phyloP scores from a whole-genome alignment of 1,284 basidiomycete species.

The Takashimella tepidaria region DNA sequence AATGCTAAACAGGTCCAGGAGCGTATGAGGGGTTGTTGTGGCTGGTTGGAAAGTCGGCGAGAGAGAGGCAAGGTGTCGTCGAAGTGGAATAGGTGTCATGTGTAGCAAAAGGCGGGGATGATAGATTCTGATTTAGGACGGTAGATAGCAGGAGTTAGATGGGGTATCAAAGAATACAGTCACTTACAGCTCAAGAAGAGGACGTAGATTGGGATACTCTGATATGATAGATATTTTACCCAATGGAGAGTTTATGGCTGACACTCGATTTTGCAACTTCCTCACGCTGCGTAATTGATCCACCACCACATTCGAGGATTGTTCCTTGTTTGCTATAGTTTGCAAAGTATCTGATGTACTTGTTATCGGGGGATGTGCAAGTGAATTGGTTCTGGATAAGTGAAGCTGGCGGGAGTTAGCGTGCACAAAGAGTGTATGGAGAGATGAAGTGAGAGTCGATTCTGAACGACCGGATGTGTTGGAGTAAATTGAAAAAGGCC shows the following conservation, averaged over 20 bases:
- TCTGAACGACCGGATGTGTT: too few relatives aligned
- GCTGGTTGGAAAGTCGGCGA: not conserved
- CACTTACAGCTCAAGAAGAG: conserved; percentile 36
- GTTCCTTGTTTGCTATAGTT: too few relatives aligned
- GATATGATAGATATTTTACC: conserved; percentile 29
- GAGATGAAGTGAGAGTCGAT: too few relatives aligned
- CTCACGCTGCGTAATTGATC: conserved; percentile 16
- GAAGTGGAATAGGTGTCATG: conserved; percentile 11
- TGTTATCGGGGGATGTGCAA: too few relatives aligned
- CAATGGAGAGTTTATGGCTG: conserved; percentile 19
- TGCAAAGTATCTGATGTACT: too few relatives aligned
- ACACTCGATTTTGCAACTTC: conserved; percentile 23
- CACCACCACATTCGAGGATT: too few relatives aligned
- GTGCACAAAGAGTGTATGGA: too few relatives aligned
- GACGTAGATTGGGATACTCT: conserved; percentile 33
- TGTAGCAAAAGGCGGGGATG: conserved; percentile 19
- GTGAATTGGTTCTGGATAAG: too few relatives aligned
- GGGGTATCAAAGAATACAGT: not conserved
- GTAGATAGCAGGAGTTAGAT: not conserved
- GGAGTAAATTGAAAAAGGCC: too few relatives aligned
- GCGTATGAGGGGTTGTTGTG: not conserved
- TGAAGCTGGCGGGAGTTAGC: too few relatives aligned
- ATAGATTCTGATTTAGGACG: conserved; percentile 20
- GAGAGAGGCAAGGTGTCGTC: conserved; percentile 2
- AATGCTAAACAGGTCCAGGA: conserved; percentile 18